A percentile compares a stretch with the other conserved stretches of the same genome.
These are phyloP conservation scores for Casuarina cunninghamiana DNA, from an alignment of 306 rosid genomes.

Conservation along the genomic window DNA sequence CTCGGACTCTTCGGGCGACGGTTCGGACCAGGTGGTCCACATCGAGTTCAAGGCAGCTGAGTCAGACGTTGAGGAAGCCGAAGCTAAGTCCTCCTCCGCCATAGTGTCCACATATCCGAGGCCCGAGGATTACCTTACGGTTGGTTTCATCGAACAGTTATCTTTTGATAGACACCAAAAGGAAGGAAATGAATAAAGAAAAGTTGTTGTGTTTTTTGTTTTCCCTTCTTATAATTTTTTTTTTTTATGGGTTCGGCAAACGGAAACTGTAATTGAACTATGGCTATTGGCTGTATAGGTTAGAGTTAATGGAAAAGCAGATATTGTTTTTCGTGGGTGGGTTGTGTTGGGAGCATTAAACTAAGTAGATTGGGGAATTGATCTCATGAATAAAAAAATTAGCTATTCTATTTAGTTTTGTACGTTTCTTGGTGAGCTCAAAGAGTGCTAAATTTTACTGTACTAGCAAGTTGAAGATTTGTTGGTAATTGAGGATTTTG, in stretches of 20 bases:
- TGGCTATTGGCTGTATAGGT: background rate
- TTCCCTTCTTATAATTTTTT: background rate
- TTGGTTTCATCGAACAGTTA: conserved; percentile 36
- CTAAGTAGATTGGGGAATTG: background rate
- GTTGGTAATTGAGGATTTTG: background rate
- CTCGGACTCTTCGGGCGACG: conserved; percentile 73
- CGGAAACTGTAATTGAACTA: background rate
- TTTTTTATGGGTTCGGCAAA: background rate
- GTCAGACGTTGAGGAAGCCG: conserved; percentile 43
- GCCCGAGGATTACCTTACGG: conserved; percentile 94
- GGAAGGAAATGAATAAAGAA: background rate
- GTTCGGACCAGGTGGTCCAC: conserved; percentile 53
- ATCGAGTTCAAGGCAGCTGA: conserved; percentile 56
- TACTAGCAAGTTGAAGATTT: background rate
- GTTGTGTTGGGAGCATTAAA: background rate
- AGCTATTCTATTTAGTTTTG: background rate
- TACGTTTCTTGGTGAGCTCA: background rate
- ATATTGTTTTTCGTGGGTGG: background rate
- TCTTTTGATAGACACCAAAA: conserved; percentile 2
- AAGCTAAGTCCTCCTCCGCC: conserved; percentile 63
- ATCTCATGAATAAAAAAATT: background rate
- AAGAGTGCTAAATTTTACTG: background rate
- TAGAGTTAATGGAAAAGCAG: background rate
- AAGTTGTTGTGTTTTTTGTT: background rate
- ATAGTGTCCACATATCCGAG: conserved; percentile 80